These are phyloP conservation scores for Pythium dissimile DNA, from an alignment of 352 stramenopile species.

Conservation along the genomic window DNA sequence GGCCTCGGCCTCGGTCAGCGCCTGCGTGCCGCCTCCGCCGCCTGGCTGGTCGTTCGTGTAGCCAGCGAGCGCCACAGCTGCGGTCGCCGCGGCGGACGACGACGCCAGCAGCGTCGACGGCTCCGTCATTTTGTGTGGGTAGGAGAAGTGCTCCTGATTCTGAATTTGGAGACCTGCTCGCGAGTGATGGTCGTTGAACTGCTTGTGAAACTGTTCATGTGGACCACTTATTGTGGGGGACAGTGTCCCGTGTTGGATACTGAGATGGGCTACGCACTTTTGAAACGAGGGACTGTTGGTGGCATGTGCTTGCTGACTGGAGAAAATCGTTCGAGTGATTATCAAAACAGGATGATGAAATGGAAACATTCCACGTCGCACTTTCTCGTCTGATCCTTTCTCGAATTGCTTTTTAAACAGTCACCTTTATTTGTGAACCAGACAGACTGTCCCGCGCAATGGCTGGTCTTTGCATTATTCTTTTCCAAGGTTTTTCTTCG, in stretches of 20 bases:
- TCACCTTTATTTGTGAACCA: no score
- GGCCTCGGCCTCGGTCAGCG: conserved; percentile 17
- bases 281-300: conserved; percentile 2
- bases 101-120: neutral
- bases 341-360: neutral
- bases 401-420: no score
- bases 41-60: neutral
- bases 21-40: neutral
- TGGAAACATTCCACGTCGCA: no score
- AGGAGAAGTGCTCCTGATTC: neutral
- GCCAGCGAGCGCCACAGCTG: neutral
- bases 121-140: conserved; percentile 2
- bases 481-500: conserved; percentile 4
- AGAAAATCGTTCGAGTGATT: neutral
- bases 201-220: conserved; percentile 6
- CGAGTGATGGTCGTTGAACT: conserved; percentile 17
- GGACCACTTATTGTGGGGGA: conserved; percentile 8
- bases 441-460: neutral
- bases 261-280: neutral
- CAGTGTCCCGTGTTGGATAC: neutral
- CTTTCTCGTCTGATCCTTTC: no score
- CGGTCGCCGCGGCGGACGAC: neutral
- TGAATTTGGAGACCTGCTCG: neutral
- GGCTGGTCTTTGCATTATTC: conserved; percentile 1
- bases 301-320: neutral